These are phyloP conservation scores for Cytospora piceae DNA, from an alignment of 2,329 filamentous ascomycete genomes.

Conservation along the genomic window DNA sequence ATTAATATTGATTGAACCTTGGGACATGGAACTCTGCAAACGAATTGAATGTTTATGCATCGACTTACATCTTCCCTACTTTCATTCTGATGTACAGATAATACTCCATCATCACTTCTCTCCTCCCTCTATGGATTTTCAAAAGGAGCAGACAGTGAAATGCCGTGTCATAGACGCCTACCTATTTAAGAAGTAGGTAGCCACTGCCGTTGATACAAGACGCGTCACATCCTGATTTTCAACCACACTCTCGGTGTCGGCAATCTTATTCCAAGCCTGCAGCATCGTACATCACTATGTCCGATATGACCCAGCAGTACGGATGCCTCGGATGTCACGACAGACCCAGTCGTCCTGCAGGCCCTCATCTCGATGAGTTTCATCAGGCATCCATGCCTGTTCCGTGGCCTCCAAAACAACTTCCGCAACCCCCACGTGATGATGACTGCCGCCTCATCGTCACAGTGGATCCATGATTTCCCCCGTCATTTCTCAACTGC, in stretches of 20 bases:
- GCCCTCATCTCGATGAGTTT: neutral
- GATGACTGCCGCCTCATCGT: constrained; percentile 11
- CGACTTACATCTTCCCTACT: too few relatives aligned
- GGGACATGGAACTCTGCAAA: too few relatives aligned
- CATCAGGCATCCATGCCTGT: neutral
- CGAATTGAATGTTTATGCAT: too few relatives aligned
- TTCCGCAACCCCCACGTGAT: neutral
- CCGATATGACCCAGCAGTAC: constrained; percentile 5
- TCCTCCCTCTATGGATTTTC: neutral
- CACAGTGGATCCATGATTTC: constrained; percentile 8
- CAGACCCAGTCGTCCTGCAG: constrained; percentile 15
- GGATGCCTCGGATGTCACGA: constrained; percentile 9
- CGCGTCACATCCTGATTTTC: neutral
- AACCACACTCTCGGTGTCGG: neutral
- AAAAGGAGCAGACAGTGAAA: neutral
- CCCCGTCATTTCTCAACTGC: neutral
- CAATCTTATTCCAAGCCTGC: neutral
- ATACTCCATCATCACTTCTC: neutral
- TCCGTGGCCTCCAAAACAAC: neutral
- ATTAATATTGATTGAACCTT: too few relatives aligned
- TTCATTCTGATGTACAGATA: neutral
- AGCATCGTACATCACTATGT: neutral
- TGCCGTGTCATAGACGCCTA: neutral
- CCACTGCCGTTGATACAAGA: neutral
- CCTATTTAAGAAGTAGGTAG: too few relatives aligned